phyloP scores from a whole-genome alignment of 495 filamentous ascomycete genomes.

The Platismatia glauca region DNA sequence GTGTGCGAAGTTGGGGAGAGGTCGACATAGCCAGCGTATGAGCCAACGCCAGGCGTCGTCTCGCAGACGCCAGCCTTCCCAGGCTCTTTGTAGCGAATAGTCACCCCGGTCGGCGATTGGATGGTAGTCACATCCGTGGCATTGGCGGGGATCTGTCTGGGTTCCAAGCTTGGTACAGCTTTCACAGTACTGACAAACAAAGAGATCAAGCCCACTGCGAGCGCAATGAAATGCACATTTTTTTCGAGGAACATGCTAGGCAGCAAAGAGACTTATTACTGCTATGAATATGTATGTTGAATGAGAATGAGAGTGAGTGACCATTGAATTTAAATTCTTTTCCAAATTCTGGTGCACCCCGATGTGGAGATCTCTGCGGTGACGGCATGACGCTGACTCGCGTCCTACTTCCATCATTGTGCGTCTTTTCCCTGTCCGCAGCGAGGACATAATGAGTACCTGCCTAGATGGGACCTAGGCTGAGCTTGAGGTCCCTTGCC shows the following conservation, averaged over 20 bases:
- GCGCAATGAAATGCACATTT: slow-evolving; percentile 22
- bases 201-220: slow-evolving; percentile 26
- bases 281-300: background rate
- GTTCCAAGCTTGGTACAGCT: slow-evolving; percentile 23
- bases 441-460: background rate
- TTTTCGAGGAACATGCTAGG: slow-evolving; percentile 27
- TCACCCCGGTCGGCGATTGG: slow-evolving; percentile 46
- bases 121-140: slow-evolving; percentile 49
- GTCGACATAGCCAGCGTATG: slow-evolving; percentile 59
- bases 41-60: slow-evolving; percentile 54
- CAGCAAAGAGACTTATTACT: background rate
- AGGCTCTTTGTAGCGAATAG: slow-evolving; percentile 46
- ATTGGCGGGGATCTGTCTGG: slow-evolving; percentile 38
- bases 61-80: slow-evolving; percentile 55
- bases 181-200: background rate
- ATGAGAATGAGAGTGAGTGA: background rate
- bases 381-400: slow-evolving; percentile 5
- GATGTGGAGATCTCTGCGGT: background rate
- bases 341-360: background rate
- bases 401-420: background rate
- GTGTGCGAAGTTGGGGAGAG: slow-evolving; percentile 52
- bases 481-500: background rate
- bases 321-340: background rate
- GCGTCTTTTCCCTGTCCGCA: background rate
- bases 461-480: background rate